Base-by-base conservation (phyloP, 2,329 filamentous ascomycete genomes). In the Zymoseptoria brevis region DNA sequence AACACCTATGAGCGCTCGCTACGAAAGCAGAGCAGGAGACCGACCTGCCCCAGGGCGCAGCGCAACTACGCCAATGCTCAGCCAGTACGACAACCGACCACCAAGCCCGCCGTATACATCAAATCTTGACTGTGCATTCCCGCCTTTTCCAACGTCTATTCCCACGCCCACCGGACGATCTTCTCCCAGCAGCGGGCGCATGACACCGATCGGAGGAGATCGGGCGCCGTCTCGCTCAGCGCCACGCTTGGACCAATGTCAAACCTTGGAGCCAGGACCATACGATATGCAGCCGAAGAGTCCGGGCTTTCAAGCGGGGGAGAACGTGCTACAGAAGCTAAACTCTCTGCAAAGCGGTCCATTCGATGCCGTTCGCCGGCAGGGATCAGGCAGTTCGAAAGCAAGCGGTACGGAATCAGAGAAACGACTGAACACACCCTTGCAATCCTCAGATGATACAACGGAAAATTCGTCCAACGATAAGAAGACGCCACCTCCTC, bases 321-420 rank as follows among this genome's bases (percentile, higher is more conserved):
- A 71, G 54, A 73, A 67, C 57, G 48, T 87, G 30, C 68, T 86
- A 65, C 77, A 81, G 60, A 81, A 81, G 58, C 81, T 87, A 76
- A 81, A 87, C 64, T 80, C 77, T 6, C 83, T 87, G 65, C 79
- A 81, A 2, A 82, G 84, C 0, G 85, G 83, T 0, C 85, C 86
- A 0, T 87, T 88, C 65, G 81, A 83, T 62, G 68, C 77, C 26
- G 57, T 57, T 26, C 57, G 56, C 50, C 58, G 65, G 35, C 61
- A 63, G 54, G 62, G 53, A 3, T 66, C 62, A 50, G 58, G 57
- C 19, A 61, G 65, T 19, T 57, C 54, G 45, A 60, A 58, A 51
- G 55, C 35, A 45, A 45, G 35, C 35, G 35, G 35, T 2, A 45
- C 35, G 5, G 35, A 45, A 7, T 16, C 35, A 5, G 35, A 45